Percentiles rank a stretch among this genome's conserved stretches.
These are phyloP conservation scores for Leishmania arabica DNA, from an alignment of 208 protist species.

Conservation along the genomic window DNA sequence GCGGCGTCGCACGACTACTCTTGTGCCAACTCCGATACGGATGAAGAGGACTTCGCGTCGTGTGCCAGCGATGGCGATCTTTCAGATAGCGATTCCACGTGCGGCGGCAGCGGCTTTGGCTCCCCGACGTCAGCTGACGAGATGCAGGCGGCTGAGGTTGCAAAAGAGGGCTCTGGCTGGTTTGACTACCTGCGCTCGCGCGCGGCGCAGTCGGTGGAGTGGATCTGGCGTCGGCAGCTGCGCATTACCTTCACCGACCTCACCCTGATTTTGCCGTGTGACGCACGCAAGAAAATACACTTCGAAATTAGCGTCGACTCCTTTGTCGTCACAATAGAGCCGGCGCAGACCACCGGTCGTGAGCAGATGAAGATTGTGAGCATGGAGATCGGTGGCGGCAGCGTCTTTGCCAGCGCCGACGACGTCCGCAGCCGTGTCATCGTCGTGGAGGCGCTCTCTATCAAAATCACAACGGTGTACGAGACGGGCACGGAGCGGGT, in stretches of 20 bases:
- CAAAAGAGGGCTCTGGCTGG: constrained; percentile 27
- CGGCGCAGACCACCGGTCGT: constrained; percentile 29
- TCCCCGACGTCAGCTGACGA: constrained; percentile 16
- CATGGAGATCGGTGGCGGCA: constrained; percentile 27
- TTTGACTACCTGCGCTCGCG: constrained; percentile 51
- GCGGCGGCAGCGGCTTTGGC: constrained; percentile 18
- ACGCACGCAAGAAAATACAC: constrained; percentile 36
- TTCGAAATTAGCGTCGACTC: constrained; percentile 44
- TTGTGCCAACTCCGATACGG: constrained; percentile 11
- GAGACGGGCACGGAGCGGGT: constrained; percentile 32
- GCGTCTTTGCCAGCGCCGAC: constrained; percentile 25
- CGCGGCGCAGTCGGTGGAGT: constrained; percentile 55
- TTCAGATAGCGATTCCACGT: constrained; percentile 31
- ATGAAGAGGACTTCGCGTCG: constrained; percentile 60
- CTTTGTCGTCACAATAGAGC: constrained; percentile 52
- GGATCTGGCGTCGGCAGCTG: constrained; percentile 69
- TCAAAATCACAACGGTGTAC: constrained; percentile 61
- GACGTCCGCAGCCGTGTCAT: constrained; percentile 28
- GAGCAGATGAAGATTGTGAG: constrained; percentile 57
- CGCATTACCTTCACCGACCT: constrained; percentile 50
- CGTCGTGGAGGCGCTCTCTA: constrained; percentile 32
- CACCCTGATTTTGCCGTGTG: constrained; percentile 45
- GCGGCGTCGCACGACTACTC: constrained; percentile 16
- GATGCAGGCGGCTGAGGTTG: background rate
- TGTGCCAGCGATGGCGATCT: constrained; percentile 62